Evolutionary conservation across 441 rosid genomes (phyloP), one percentile per base, ranked within the genome.

Genomic region (Flueggea neowawraea): DNA sequence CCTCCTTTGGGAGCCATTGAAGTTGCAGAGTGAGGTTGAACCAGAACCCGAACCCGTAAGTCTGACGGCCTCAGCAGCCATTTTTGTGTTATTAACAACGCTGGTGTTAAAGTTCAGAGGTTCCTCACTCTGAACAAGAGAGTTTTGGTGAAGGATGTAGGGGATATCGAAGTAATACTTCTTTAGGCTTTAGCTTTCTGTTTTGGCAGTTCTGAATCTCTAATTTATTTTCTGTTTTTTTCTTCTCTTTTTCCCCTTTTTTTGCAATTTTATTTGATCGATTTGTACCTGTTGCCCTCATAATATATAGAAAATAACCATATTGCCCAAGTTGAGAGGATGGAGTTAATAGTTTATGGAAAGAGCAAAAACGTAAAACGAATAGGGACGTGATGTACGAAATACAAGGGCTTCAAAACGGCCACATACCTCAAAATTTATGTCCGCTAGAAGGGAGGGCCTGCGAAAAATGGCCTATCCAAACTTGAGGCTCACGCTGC

Each of bases 51-150:
- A 82, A 75, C 65, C 75, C 32, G 84, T 56, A 13, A 86, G 16
- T 61, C 88, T 81, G 54, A 87, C 39, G 47, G 86, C 76, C 72
- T 87, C 93, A 31, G 88, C 77, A 28, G 94, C 98, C 98, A 92
- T 92, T 72, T 74, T 50, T 43, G 3, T 6, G 41, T 36, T 36
- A 8, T 36, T 36, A 36, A 36, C 9, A 36, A 36, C 41, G 41
- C 4, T 8, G 41, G 41, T 36, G 41, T 36, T 3, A 36, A 0
- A 36, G 41, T 36, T 36, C 41, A 36, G 41, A 36, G 41, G 41
- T 8, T 36, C 41, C 9, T 36, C 41, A 36, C 41, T 36, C 9
- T 36, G 41, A 36, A 36, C 41, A 36, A 36, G 9, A 8, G 41
- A 36, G 41, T 36, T 36, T 5, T 36, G 41, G 41, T 36, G 6